Base-by-base conservation (phyloP, 352 stramenopile genomes). In the Phytophthora meadii region DNA sequence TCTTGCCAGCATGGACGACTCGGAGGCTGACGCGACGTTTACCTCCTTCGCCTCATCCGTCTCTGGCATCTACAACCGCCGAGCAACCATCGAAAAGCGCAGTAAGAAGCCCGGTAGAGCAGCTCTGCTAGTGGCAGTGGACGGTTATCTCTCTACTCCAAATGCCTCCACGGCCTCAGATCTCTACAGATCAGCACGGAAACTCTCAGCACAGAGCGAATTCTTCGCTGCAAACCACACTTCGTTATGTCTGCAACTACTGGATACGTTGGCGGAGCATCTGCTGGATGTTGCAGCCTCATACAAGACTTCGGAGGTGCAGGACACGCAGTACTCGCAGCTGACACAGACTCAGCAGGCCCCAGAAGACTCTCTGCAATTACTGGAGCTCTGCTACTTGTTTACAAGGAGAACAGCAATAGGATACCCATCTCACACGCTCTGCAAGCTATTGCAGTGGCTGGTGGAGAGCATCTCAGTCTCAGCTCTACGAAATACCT, bases 361-460 rank as follows among this genome's bases (percentile, higher is more conserved):
- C 0, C 32, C 61, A 10, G 57, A 72, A 15, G 53, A 76, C 25
- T 64, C 57, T 14, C 54, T 76, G 61, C 82, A 87, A 47, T 56
- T 89, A n/a, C 67, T 93, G 8, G 84, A 93, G 46, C 68, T 91
- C 4, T 56, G 83, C 17, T 89, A 81, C 46, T 27, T 89, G 17
- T 90, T 91, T 53, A 65, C 67, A 25, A 75, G 76, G 28, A 79
- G 72, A 24, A 78, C 81, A 0, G 57, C 70, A 8, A 82, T 94
- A 42, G 82, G 82, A 24, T 94, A 93, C 53, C 87, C 87, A 22
- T 90, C 87, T 0, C 82, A 90, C n/a, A 62, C 76, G 3, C 49
- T 92, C 12, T 82, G 79, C 30, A 90, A 89, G 61, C 55, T 92
- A 34, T 22, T 94, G 17, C 81, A 89, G 37, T 88, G 77, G 81